Conservation (phyloP, 2,329 filamentous ascomycete genomes). For the Esteya vermicola region DNA sequence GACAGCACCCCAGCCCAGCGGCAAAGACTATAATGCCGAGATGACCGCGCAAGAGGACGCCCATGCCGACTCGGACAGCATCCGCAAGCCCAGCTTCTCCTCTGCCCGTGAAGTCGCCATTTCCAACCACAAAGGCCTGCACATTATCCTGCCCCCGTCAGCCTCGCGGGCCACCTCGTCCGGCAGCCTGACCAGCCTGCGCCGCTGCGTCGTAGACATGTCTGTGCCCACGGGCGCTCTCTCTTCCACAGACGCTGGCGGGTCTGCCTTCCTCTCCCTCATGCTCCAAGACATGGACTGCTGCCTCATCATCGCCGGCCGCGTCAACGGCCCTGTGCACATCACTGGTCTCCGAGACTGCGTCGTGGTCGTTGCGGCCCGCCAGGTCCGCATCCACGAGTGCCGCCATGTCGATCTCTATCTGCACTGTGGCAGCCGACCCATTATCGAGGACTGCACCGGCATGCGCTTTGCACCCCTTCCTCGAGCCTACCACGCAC, state of each 20-base stretch:
- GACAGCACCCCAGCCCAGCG: constrained; percentile 14
- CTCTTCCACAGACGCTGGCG: constrained; percentile 12
- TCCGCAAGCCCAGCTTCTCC: constrained; percentile 51
- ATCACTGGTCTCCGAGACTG: constrained; percentile 62
- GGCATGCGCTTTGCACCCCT: constrained; percentile 67
- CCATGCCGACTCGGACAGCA: constrained; percentile 19
- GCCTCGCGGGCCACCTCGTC: constrained; percentile 59
- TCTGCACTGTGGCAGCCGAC: constrained; percentile 64
- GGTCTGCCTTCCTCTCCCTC: constrained; percentile 54
- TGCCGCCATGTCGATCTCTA: constrained; percentile 73
- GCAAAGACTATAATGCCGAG: constrained; percentile 44
- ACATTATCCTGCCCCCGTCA: constrained; percentile 63
- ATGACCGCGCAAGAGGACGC: constrained; percentile 26
- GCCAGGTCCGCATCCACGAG: constrained; percentile 90
- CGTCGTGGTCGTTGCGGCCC: constrained; percentile 62
- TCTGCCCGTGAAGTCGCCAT: constrained; percentile 48
- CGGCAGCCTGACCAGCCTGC: constrained; percentile 56
- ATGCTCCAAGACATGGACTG: constrained; percentile 52
- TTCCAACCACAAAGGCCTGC: constrained; percentile 49
- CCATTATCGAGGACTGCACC: constrained; percentile 85
- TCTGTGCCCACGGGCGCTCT: constrained; percentile 42
- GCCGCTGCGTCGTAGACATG: constrained; percentile 66
- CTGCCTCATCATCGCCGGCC: constrained; percentile 64
- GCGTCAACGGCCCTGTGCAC: constrained; percentile 68
- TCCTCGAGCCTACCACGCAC: constrained; percentile 51